A percentile compares a stretch with the other conserved stretches of the same genome.
These are phyloP conservation scores for Sonneratia alba DNA, from an alignment of 345 rosid species.

Conservation along the genomic window DNA sequence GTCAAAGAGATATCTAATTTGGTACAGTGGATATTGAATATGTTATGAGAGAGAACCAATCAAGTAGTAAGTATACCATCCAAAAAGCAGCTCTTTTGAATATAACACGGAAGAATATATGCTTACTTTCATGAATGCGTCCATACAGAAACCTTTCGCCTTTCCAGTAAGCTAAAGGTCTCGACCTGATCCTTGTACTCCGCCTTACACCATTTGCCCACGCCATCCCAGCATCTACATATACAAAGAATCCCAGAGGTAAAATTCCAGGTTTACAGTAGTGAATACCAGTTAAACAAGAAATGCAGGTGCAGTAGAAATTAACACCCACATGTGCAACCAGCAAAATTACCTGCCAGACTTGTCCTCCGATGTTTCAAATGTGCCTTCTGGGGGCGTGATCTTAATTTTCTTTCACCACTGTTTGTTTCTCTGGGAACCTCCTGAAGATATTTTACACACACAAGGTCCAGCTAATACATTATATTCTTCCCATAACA, in stretches of 20 bases:
- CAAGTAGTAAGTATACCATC: not conserved
- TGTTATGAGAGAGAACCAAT: not conserved
- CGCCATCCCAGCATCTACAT: constrained; percentile 54
- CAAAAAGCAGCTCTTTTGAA: not conserved
- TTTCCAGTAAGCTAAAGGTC: constrained; percentile 91
- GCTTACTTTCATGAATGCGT: constrained; percentile 79
- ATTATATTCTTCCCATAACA: not conserved
- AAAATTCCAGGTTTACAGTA: not conserved
- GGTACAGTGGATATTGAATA: not conserved
- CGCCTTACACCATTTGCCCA: constrained; percentile 52
- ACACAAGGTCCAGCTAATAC: not conserved
- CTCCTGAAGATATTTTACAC: constrained; percentile 1
- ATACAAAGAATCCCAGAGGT: constrained; percentile 8
- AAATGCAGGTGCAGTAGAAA: not conserved
- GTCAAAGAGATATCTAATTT: not conserved
- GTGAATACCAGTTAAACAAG: not conserved
- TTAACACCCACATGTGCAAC: not conserved
- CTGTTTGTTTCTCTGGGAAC: constrained; percentile 19
- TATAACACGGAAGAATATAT: constrained; percentile 1
- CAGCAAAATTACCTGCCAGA: constrained; percentile 57
- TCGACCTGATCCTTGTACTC: constrained; percentile 81
- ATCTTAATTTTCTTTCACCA: constrained; percentile 19
- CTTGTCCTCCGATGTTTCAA: constrained; percentile 56
- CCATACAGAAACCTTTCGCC: constrained; percentile 92
- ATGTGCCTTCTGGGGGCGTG: constrained; percentile 19